Base-by-base conservation (phyloP, 192 early-diverging fungal species). In the Gryganskiella cystojenkinii region DNA sequence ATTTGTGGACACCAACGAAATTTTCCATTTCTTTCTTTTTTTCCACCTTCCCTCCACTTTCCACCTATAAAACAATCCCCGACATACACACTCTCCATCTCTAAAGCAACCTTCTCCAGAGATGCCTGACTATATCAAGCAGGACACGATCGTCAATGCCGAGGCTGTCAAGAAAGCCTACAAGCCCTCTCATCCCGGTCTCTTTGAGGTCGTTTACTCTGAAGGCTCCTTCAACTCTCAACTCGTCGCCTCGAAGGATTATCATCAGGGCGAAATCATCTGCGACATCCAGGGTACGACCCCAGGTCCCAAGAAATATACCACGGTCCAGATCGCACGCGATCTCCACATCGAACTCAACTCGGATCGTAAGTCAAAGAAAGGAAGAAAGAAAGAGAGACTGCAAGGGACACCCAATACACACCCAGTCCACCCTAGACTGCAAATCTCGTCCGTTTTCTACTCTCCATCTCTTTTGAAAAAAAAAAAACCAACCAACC, bases 281-380 rank as follows among this genome's bases (percentile, higher is more conserved):
- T 82, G 65, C 27, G 24, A 27, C 27, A 57, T 87, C 15, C 61
- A 84, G 27, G 86, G 84, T 5, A 67, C 83, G 1, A 84, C 81
- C 1, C 67, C 73, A 24, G 84, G 84, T 14, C 65, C 71, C 20
- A 87, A 87, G 56, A 70, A 69, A 27, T 87, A 87, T 53, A 81
- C 86, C 4, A 64, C 83, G 11, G 84, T 87, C 17, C 86, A 87
- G 45, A 60, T 86, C n/a, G 71, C 72, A 3, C 53, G 59, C 40
- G 67, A 79, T 20, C 52, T 76, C 44, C 85, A 87, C 33, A 71
- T 87, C 27, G 86, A 87, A 53, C 67, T 87, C 27, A 86, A 84
- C 61, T 83, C 81, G 27, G 86, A 87, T 51, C 80, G 70, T 73
- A 73, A 28, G 70, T 70, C n/a, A 33, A 20, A 0, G 19, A 33